Evolutionary conservation across 2,329 filamentous ascomycete genomes (phyloP).

Genomic region (Mollisiaceae sp.): DNA sequence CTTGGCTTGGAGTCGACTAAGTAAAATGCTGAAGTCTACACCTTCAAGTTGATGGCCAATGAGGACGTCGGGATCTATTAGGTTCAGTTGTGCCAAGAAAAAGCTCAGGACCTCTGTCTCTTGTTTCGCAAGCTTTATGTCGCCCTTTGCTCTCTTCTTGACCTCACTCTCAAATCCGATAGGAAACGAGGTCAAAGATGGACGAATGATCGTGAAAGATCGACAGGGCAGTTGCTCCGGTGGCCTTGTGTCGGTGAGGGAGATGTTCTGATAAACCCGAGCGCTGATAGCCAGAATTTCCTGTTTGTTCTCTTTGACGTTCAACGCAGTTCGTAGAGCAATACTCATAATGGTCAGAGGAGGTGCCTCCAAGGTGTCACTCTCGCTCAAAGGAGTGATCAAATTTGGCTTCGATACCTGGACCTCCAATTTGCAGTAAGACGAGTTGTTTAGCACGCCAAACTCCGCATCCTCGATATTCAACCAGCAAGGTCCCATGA

Average conservation of each 20-base stretch:
- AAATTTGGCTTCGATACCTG: slow-evolving; percentile 78
- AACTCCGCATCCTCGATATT: slow-evolving; percentile 89
- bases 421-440: slow-evolving; percentile 95
- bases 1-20: slow-evolving; percentile 85
- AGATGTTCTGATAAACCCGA: slow-evolving; percentile 89
- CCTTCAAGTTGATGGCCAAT: slow-evolving; percentile 96
- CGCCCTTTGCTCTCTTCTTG: slow-evolving; percentile 72
- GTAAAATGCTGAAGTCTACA: slow-evolving; percentile 89
- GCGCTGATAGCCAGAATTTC: slow-evolving; percentile 92
- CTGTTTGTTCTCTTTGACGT: slow-evolving; percentile 92
- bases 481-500: slow-evolving; percentile 99
- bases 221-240: slow-evolving; percentile 88
- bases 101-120: slow-evolving; percentile 86
- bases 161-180: slow-evolving; percentile 83
- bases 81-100: slow-evolving; percentile 86
- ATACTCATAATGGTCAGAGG: slow-evolving; percentile 96
- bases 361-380: slow-evolving; percentile 81
- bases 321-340: slow-evolving; percentile 84
- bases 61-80: slow-evolving; percentile 90
- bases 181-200: slow-evolving; percentile 76
- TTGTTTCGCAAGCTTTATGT: slow-evolving; percentile 80
- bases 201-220: slow-evolving; percentile 90
- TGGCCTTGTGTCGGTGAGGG: slow-evolving; percentile 83
- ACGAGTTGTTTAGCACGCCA: slow-evolving; percentile 83
- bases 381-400: slow-evolving; percentile 74